These are phyloP conservation scores for Citrus mangshanensis DNA, from an alignment of 345 rosid genomes.

Conservation along the genomic window DNA sequence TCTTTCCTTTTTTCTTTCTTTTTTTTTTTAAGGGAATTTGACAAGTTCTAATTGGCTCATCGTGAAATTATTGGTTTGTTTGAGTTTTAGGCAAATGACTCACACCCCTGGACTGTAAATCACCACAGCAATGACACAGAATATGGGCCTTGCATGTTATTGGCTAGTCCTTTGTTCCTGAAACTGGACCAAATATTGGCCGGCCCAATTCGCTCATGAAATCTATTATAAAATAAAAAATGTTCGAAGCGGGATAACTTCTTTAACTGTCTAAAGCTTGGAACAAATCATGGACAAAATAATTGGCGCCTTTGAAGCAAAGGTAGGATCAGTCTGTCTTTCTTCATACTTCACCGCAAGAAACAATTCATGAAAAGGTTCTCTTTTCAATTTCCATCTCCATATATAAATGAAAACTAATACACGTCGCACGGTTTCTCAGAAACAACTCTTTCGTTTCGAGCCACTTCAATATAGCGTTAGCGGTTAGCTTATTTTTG, in stretches of 20 bases:
- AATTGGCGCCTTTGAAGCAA: constrained; percentile 24
- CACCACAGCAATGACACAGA: no score
- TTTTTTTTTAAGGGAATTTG: neutral
- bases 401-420: no score
- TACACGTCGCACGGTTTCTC: neutral
- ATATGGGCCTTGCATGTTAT: neutral
- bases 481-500: neutral
- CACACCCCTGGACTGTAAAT: neutral
- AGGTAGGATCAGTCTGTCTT: constrained; percentile 33
- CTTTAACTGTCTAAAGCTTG: neutral
- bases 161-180: neutral
- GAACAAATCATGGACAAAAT: neutral
- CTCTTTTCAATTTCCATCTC: neutral
- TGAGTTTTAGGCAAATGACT: neutral
- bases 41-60: no score
- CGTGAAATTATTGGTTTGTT: no score
- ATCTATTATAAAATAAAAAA: no score
- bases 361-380: neutral
- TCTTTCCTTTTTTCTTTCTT: no score
- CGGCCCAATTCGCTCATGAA: neutral
- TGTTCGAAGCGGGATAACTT: neutral
- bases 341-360: neutral
- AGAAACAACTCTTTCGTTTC: neutral
- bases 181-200: neutral
- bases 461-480: neutral